Evolutionary conservation across 2,329 filamentous ascomycete genomes (phyloP).

Genomic region (Penicillium sp.): DNA sequence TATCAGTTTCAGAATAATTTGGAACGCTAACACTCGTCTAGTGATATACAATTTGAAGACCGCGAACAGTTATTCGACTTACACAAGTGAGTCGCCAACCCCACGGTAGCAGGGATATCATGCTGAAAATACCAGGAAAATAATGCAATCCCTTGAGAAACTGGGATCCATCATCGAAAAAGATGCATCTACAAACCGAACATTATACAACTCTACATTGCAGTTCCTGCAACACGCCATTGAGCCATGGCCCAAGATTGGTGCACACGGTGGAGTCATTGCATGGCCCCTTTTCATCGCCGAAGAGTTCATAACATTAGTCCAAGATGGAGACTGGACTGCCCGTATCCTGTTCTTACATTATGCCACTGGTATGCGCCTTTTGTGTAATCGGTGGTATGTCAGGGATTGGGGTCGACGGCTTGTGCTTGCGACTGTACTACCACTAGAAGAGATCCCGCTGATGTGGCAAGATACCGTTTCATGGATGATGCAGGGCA

Average conservation of each 20-base stretch:
- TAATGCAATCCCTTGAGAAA: constrained; percentile 25
- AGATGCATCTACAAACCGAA: constrained; percentile 10
- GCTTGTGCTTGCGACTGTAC: constrained; percentile 29
- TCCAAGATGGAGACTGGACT: constrained; percentile 32
- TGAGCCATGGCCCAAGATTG: constrained; percentile 30
- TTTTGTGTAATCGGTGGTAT: constrained; percentile 35
- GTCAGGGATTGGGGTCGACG: constrained; percentile 33
- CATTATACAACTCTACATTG: constrained; percentile 27
- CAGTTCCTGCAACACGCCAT: constrained; percentile 27
- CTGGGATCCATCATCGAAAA: constrained; percentile 20
- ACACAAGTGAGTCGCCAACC: constrained; percentile 15
- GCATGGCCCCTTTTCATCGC: constrained; percentile 32
- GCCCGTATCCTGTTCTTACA: constrained; percentile 33
- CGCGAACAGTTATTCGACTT: constrained; percentile 14
- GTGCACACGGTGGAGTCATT: constrained; percentile 30
- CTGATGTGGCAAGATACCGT: constrained; percentile 28
- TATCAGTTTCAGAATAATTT: neutral
- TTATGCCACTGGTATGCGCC: constrained; percentile 32
- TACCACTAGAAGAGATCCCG: constrained; percentile 27
- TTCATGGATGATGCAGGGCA: constrained; percentile 27
- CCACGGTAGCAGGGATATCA: neutral
- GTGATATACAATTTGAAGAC: neutral
- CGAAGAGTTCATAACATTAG: constrained; percentile 24
- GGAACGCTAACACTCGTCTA: neutral
- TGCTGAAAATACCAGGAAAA: constrained; percentile 15